Evolutionary conservation across 2,329 filamentous ascomycete genomes (phyloP).

Genomic region (Fusarium albosuccineum): DNA sequence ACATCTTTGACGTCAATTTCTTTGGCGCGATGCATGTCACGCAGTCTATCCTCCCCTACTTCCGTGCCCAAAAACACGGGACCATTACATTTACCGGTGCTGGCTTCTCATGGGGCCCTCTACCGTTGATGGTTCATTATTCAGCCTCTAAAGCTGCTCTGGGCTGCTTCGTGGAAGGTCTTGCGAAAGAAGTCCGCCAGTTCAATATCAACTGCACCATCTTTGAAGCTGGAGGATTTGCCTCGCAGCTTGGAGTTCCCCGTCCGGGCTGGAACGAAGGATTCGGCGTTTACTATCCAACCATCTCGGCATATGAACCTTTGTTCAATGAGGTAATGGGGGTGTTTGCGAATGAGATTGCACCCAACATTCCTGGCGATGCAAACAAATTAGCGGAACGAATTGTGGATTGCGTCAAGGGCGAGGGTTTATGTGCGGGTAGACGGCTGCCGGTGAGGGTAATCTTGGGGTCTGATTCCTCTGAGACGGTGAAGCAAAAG

Average conservation of each 20-base stretch:
- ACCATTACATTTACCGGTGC: constrained; percentile 49
- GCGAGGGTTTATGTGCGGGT: constrained; percentile 42
- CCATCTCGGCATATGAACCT: neutral
- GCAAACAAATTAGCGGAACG: neutral
- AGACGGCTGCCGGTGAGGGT: constrained; percentile 45
- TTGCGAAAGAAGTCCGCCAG: constrained; percentile 47
- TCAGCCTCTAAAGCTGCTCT: constrained; percentile 48
- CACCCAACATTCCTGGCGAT: neutral
- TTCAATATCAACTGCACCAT: constrained; percentile 48
- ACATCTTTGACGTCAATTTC: constrained; percentile 48
- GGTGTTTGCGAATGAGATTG: neutral
- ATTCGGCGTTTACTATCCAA: neutral
- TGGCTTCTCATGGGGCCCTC: constrained; percentile 43
- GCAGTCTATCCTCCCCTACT: constrained; percentile 46
- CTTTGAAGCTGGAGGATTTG: constrained; percentile 51
- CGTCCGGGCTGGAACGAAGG: constrained; percentile 8
- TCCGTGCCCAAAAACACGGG: constrained; percentile 43
- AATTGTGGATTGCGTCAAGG: constrained; percentile 35
- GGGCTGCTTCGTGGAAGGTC: constrained; percentile 45
- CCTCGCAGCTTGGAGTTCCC: constrained; percentile 48
- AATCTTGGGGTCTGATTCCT: constrained; percentile 48
- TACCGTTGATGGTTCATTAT: constrained; percentile 51
- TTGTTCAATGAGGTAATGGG: neutral
- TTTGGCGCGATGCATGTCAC: constrained; percentile 47
- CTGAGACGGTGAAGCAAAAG: constrained; percentile 43